Evolutionary conservation across 495 filamentous ascomycete genomes (phyloP), one percentile per base, ranked within the genome.

Genomic region (Usnea hakonensis): DNA sequence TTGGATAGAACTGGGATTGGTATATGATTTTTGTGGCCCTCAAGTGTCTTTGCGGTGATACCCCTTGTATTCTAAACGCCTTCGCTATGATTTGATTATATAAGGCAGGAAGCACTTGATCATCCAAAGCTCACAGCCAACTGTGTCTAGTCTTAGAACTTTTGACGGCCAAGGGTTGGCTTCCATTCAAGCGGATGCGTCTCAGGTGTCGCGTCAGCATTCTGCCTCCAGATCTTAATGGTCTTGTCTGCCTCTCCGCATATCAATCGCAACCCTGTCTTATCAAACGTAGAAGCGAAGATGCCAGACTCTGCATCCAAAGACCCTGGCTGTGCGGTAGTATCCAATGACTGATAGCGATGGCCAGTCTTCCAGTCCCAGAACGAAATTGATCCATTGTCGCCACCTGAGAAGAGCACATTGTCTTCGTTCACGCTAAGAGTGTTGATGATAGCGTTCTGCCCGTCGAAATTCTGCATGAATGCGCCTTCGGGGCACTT

Each of bases 361-460:
- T 97, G 83, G 0, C 95, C 95, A 4, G 91, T 90, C 78, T 97
- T 97, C 95, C 95, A 99, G 74, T 99, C 95, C 89, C 91, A 99
- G 80, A 99, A 97, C 67, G 84, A 88, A 81, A 97, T 94, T 58
- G 90, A 92, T 46, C 95, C 95, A 69, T 97, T 95, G 66, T 99
- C 95, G 54, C 88, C 93, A 14, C 95, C 95, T 14, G 91, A 95
- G 75, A 97, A 97, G 33, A 97, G 74, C 13, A 97, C 89, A 68
- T 96, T 91, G 70, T 96, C 90, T 64, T 96, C 90, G 72, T 99
- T 99, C 38, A 90, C 90, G 38, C 87, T 77, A n/a, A 99, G 74
- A 0, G 90, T 90, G 72, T 99, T 99, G 77, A 97, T 94, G 73
- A 99, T 90, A 52, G 90, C 83, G 67, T 97, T 96, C 65, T 96